These are phyloP conservation scores for Jaminaea rosea DNA, from an alignment of 1,284 basidiomycete species.

Conservation along the genomic window DNA sequence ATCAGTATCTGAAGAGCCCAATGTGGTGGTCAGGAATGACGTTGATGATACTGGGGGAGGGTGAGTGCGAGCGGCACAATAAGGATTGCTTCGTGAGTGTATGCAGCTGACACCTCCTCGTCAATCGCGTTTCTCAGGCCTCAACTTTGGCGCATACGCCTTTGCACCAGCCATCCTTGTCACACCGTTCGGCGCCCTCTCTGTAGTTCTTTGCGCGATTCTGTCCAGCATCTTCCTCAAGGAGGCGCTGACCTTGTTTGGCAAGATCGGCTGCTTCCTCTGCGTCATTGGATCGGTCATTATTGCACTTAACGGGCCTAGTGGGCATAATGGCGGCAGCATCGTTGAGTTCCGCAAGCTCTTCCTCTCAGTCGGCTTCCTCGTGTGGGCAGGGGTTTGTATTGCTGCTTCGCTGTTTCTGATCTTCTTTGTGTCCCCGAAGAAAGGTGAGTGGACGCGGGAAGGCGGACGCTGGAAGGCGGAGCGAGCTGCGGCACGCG, in stretches of 20 bases:
- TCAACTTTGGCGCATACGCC: conserved; percentile 60
- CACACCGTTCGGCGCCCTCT: conserved; percentile 91
- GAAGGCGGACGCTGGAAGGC: too few species aligned
- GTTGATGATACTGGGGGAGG: conserved; percentile 38
- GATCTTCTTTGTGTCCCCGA: conserved; percentile 67
- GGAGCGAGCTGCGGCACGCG: too few species aligned
- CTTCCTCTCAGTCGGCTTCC: conserved; percentile 78
- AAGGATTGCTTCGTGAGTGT: too few species aligned
- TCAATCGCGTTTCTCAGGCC: too few species aligned
- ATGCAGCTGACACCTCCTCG: too few species aligned
- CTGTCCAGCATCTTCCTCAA: conserved; percentile 87
- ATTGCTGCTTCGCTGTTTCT: conserved; percentile 29
- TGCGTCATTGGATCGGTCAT: conserved; percentile 74
- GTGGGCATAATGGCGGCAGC: conserved; percentile 67
- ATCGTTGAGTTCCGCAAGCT: conserved; percentile 70
- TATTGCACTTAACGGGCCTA: conserved; percentile 64
- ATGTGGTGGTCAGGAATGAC: conserved; percentile 46
- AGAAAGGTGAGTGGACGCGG: too few species aligned
- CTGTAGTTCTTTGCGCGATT: conserved; percentile 87
- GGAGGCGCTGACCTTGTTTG: conserved; percentile 59
- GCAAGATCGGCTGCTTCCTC: conserved; percentile 64
- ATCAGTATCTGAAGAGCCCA: conserved; percentile 64
- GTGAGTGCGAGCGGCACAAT: too few species aligned
- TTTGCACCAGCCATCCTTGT: conserved; percentile 82
- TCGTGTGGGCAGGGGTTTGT: conserved; percentile 59